phyloP scores from a whole-genome alignment of 108 stramenopile genomes.

The Pinguiococcus pyrenoidosus region DNA sequence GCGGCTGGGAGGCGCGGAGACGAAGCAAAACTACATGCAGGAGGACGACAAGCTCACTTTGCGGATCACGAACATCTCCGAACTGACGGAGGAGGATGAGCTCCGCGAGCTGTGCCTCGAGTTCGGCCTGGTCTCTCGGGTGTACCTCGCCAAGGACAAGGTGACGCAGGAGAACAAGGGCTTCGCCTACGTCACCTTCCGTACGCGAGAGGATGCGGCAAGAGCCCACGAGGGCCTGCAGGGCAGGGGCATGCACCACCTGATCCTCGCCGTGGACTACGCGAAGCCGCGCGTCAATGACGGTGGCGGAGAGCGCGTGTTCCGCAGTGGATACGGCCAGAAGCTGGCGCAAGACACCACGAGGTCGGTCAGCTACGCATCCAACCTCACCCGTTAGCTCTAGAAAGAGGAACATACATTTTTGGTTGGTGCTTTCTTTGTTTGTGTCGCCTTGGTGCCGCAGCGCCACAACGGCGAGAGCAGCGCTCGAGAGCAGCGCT shows the following conservation, averaged over 20 bases:
- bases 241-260: conserved; percentile 94
- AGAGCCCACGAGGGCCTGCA: conserved; percentile 82
- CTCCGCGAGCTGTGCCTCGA: conserved; percentile 77
- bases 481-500: too few species aligned
- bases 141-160: conserved; percentile 91
- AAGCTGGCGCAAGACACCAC: conserved; percentile 95
- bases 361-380: conserved; percentile 78
- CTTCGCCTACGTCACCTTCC: conserved; percentile 90
- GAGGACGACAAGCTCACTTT: conserved; percentile 81
- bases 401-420: not conserved
- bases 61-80: conserved; percentile 93
- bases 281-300: conserved; percentile 78
- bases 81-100: conserved; percentile 88
- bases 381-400: conserved; percentile 65
- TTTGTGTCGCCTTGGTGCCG: too few species aligned
- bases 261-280: conserved; percentile 98
- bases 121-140: conserved; percentile 84
- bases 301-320: conserved; percentile 48
- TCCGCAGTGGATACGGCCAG: conserved; percentile 84
- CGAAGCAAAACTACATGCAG: not conserved
- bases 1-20: not conserved
- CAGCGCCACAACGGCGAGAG: too few species aligned
- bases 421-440: too few species aligned
- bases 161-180: conserved; percentile 77
- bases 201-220: conserved; percentile 73